A percentile compares a stretch with the other conserved stretches of the same genome.
These are phyloP conservation scores for Trichophyton equinum DNA, from an alignment of 2,329 filamentous ascomycete genomes.

Conservation along the genomic window DNA sequence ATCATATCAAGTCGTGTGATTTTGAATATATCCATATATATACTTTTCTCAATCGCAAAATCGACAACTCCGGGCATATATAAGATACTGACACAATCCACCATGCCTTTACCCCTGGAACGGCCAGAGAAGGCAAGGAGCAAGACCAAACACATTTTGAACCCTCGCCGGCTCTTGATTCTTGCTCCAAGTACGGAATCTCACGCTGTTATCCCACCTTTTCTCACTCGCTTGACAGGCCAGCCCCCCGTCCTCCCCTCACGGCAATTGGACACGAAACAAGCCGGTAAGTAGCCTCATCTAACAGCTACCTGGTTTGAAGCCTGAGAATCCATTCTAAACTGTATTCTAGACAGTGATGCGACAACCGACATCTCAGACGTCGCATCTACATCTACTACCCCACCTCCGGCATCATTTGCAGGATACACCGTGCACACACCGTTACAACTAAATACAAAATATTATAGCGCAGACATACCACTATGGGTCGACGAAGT, in stretches of 20 bases:
- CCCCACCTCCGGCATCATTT: conserved; percentile 23
- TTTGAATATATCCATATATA: too few relatives aligned
- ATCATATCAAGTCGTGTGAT: neutral
- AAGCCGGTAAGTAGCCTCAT: neutral
- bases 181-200: conserved; percentile 28
- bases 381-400: conserved; percentile 5
- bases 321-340: neutral
- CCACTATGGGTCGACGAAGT: conserved; percentile 38
- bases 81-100: neutral
- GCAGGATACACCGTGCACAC: conserved; percentile 36
- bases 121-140: neutral
- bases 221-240: conserved; percentile 28
- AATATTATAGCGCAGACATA: conserved; percentile 34
- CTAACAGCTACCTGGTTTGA: neutral
- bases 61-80: neutral
- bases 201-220: conserved; percentile 24
- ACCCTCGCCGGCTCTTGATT: conserved; percentile 32
- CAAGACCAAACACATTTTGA: conserved; percentile 18
- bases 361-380: neutral
- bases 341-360: neutral
- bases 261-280: conserved; percentile 7
- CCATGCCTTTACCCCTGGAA: neutral
- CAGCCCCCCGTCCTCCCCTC: conserved; percentile 17
- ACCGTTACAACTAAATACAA: conserved; percentile 29
- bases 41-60: neutral